Base-by-base conservation (phyloP, 495 filamentous ascomycete species). In the Penicillium atrosanguineum region DNA sequence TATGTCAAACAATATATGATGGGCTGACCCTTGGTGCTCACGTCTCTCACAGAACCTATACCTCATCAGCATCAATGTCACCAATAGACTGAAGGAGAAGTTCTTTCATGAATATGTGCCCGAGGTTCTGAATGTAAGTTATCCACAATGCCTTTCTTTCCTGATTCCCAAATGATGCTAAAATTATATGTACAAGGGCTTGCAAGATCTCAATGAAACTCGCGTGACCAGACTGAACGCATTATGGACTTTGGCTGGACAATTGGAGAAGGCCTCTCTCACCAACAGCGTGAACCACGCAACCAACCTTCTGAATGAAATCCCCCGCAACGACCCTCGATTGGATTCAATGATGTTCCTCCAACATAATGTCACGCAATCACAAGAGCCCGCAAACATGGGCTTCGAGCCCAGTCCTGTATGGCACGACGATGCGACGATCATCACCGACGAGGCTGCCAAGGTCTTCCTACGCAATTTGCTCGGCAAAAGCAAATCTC, bases 331-430 rank as follows among this genome's bases (percentile, higher is more conserved):
- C 62, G 80, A 87, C 47, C 94, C 95, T 2, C 78, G 83, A 14
- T 79, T 97, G 7, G 95, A 99, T 66, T 95, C 91, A 25, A 88
- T 93, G 76, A 99, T 99, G 95, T 99, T 95, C 70, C 83, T 92
- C 36, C 84, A 87, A 49, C 94, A 99, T 70, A 99, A 99, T 60
- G 83, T 86, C 55, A 82, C 80, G 37, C 73, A 79, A 52, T 91
- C 86, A 72, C 84, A 88, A 56, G 95, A 97, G 64, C 95, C 95
- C 2, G 54, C 76, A 7, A 85, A 95, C 71, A 83, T 95, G 63
- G 75, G 70, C 14, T 99, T 99, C 60, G 95, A 99, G 70, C 89
- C 94, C 1, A 96, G 92, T 67, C 91, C 92, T 6, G 86, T 99
- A 45, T 99, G 95, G 95, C 89, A 96, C 63, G 94, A 99, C 60